phyloP scores from a whole-genome alignment of 225 moss, liverwort and hornwort species.

The Anthoceros angustus region DNA sequence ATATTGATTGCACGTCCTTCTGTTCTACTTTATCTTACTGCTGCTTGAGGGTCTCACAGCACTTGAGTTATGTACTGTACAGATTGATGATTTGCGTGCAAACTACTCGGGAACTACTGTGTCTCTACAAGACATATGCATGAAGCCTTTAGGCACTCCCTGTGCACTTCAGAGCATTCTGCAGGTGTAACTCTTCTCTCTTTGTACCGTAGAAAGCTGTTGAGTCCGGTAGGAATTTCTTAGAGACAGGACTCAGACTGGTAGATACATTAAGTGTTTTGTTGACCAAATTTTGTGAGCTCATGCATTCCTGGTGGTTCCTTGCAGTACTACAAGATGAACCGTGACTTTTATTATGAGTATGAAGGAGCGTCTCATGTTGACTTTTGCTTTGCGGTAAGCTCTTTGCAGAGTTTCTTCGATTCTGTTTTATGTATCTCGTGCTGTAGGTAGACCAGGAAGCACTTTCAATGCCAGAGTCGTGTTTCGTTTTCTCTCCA shows the following conservation, averaged over 20 bases:
- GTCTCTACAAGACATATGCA: conserved; percentile 82
- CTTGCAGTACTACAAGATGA: conserved; percentile 86
- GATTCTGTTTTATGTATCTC: background rate
- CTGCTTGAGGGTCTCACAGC: background rate
- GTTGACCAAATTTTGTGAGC: too few species aligned
- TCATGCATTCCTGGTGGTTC: background rate
- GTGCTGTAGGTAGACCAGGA: background rate
- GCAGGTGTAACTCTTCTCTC: conserved; percentile 31
- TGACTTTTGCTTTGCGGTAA: conserved; percentile 87
- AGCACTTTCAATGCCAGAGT: too few species aligned
- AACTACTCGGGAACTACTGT: conserved; percentile 42
- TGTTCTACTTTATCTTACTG: background rate
- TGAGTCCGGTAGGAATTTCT: background rate
- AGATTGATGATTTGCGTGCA: conserved; percentile 72
- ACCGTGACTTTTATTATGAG: conserved; percentile 45
- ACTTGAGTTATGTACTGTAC: conserved; percentile 5
- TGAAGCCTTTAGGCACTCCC: conserved; percentile 83
- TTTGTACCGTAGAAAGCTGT: background rate
- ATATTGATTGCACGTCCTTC: background rate
- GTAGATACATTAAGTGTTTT: background rate
- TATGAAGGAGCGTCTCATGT: conserved; percentile 65
- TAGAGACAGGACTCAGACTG: background rate
- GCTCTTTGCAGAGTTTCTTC: background rate
- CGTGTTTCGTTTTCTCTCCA: too few species aligned
- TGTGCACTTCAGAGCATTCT: conserved; percentile 89